Conservation (phyloP, 176 grass and related monocot genomes). For the Oryza glaberrima region DNA sequence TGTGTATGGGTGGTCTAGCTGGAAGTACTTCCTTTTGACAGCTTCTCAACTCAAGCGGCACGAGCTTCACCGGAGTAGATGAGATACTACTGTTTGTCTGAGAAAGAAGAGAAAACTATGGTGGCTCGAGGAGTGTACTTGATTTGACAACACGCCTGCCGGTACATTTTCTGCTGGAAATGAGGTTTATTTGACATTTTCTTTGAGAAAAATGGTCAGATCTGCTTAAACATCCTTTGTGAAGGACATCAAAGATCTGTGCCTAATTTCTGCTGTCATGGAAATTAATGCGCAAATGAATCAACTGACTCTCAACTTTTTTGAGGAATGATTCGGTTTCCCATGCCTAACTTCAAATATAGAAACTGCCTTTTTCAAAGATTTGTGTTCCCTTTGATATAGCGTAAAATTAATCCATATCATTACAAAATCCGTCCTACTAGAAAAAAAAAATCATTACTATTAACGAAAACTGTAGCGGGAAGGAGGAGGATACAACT, state of each 20-base stretch:
- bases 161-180: not conserved
- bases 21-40: not conserved
- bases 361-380: not conserved
- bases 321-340: not conserved
- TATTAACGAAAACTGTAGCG: no score
- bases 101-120: not conserved
- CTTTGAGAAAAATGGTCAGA: not conserved
- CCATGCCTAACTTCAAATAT: slow-evolving; percentile 21
- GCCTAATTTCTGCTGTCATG: not conserved
- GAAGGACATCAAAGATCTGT: not conserved
- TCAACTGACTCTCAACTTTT: not conserved
- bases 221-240: not conserved
- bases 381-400: not conserved
- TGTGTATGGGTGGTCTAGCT: no score
- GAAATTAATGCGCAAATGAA: not conserved
- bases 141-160: no score
- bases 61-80: not conserved
- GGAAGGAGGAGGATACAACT: no score
- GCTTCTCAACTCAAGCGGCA: not conserved
- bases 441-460: no score
- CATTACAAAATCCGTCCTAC: no score
- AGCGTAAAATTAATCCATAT: no score
- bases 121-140: not conserved
- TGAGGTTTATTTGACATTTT: not conserved
- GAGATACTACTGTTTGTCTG: not conserved